A percentile compares a stretch with the other conserved stretches of the same genome.
These are phyloP conservation scores for Saturnispora ahearnii DNA, from an alignment of 805 yeast species.

Conservation along the genomic window DNA sequence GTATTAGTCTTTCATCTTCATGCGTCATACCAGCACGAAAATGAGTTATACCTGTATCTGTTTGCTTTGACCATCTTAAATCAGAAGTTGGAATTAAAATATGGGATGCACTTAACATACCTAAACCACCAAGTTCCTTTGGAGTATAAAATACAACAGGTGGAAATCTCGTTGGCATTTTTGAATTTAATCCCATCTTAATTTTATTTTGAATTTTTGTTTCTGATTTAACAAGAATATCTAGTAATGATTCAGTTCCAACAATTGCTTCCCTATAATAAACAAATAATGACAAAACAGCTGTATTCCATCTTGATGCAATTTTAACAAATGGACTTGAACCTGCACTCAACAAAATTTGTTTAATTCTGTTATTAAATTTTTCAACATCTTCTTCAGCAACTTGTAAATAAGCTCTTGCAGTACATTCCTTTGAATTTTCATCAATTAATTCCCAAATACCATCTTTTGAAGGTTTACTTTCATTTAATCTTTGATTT, in stretches of 20 bases:
- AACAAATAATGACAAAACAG: slow-evolving; percentile 74
- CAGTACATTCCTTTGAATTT: slow-evolving; percentile 72
- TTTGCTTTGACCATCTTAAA: slow-evolving; percentile 81
- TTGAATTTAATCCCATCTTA: slow-evolving; percentile 89
- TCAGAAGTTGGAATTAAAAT: slow-evolving; percentile 92
- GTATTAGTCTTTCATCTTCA: slow-evolving; percentile 72
- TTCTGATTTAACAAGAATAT: slow-evolving; percentile 80
- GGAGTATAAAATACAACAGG: slow-evolving; percentile 99
- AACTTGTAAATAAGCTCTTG: slow-evolving; percentile 79
- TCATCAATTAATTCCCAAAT: slow-evolving; percentile 82
- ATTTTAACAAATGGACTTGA: slow-evolving; percentile 91
- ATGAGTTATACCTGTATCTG: slow-evolving; percentile 90
- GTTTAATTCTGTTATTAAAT: slow-evolving; percentile 78
- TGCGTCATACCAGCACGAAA: slow-evolving; percentile 90
- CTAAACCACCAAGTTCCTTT: slow-evolving; percentile 93
- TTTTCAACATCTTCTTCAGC: slow-evolving; percentile 69
- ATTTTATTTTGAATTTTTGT: slow-evolving; percentile 90
- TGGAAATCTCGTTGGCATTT: slow-evolving; percentile 98
- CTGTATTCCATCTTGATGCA: slow-evolving; percentile 94
- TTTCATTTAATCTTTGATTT: slow-evolving; percentile 46
- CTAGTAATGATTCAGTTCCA: slow-evolving; percentile 68
- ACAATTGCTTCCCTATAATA: slow-evolving; percentile 92
- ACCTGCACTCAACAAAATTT: slow-evolving; percentile 90
- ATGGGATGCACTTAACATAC: slow-evolving; percentile 96
- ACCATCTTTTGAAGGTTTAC: slow-evolving; percentile 56